phyloP scores from a whole-genome alignment of 2,329 filamentous ascomycete species.

The Microdochium bolleyi region DNA sequence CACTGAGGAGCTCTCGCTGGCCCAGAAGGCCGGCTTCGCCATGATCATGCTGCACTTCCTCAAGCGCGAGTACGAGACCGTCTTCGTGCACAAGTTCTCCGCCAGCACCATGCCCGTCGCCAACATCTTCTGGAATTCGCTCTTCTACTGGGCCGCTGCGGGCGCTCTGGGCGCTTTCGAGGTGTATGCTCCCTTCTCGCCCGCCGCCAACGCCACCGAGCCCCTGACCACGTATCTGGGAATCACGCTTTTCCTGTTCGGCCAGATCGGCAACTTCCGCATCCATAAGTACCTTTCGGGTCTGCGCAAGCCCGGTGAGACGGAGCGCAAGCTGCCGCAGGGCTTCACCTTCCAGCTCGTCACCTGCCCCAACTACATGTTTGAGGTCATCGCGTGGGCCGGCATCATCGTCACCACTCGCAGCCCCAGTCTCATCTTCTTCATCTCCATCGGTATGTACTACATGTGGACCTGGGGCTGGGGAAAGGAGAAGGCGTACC shows the following conservation, averaged over 20 bases:
- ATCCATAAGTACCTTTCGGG: constrained; percentile 73
- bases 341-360: constrained; percentile 81
- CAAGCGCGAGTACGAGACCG: constrained; percentile 91
- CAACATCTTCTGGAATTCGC: constrained; percentile 93
- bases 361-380: constrained; percentile 97
- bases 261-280: constrained; percentile 72
- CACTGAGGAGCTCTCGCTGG: constrained; percentile 44
- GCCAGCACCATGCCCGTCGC: constrained; percentile 83
- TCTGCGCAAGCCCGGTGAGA: constrained; percentile 71
- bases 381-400: constrained; percentile 80
- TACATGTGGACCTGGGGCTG: constrained; percentile 86
- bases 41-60: constrained; percentile 78
- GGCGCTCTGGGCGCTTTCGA: constrained; percentile 77
- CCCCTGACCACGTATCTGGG: constrained; percentile 56
- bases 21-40: constrained; percentile 66
- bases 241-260: constrained; percentile 63
- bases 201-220: constrained; percentile 47
- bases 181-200: constrained; percentile 70
- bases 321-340: constrained; percentile 78
- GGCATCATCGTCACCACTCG: constrained; percentile 74
- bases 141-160: constrained; percentile 85
- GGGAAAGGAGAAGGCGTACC: constrained; percentile 87
- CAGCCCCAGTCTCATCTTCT: constrained; percentile 70
- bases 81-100: constrained; percentile 93
- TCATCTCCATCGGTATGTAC: constrained; percentile 61